phyloP scores from a whole-genome alignment of 2,329 filamentous ascomycete genomes.

The Neofusicoccum umdonicola region DNA sequence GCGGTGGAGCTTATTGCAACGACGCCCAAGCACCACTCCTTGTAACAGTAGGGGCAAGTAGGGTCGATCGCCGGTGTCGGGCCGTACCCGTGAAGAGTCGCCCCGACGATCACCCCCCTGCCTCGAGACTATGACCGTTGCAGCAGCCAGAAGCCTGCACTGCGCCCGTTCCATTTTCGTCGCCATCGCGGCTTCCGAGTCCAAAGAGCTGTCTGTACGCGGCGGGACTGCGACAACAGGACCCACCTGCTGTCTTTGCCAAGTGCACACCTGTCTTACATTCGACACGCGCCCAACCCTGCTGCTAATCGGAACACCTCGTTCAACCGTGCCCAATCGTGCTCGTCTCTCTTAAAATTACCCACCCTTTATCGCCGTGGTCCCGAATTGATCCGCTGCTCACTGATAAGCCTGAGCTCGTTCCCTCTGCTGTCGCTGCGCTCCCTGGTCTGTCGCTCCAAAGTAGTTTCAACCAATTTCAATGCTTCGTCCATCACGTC shows the following conservation, averaged over 20 bases:
- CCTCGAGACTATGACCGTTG: constrained; percentile 8
- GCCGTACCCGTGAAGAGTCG: constrained; percentile 10
- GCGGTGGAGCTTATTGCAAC: constrained; percentile 14
- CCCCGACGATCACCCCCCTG: constrained; percentile 6
- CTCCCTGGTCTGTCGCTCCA: constrained; percentile 11
- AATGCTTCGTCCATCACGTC: constrained; percentile 68
- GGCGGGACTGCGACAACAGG: background rate
- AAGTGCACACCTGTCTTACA: constrained; percentile 3
- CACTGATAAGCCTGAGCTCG: constrained; percentile 11
- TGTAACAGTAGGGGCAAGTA: background rate
- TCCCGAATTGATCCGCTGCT: constrained; percentile 10
- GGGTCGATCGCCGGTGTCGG: constrained; percentile 7
- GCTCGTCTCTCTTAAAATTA: constrained; percentile 8
- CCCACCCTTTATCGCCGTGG: constrained; percentile 8
- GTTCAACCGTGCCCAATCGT: constrained; percentile 8
- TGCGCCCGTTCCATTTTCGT: constrained; percentile 11
- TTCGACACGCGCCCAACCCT: constrained; percentile 2
- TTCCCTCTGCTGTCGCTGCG: constrained; percentile 17
- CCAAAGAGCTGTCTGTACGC: background rate
- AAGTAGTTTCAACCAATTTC: constrained; percentile 59
- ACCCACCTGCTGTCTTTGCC: constrained; percentile 1
- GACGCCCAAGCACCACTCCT: constrained; percentile 1
- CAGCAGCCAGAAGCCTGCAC: background rate
- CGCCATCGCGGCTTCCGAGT: background rate
- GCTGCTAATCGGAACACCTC: constrained; percentile 3